Base-by-base conservation (phyloP, 169 alveolate species). In the Neospora caninum region DNA sequence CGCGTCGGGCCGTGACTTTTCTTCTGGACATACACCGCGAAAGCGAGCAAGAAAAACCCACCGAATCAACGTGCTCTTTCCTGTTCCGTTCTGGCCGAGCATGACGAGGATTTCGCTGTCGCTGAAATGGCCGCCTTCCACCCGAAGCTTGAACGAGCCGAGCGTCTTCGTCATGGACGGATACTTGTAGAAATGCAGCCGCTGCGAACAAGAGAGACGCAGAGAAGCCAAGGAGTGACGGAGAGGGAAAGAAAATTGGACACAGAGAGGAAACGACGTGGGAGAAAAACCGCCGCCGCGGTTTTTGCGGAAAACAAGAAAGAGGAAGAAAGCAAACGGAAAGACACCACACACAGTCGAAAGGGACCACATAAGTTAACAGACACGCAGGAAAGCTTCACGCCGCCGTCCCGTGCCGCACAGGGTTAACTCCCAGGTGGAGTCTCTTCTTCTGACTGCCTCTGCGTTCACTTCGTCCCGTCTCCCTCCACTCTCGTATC, bases 41-140 rank as follows among this genome's bases (percentile, higher is more conserved):
- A n/a, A n/a, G n/a, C n/a, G n/a, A n/a, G n/a, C n/a, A n/a, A n/a
- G n/a, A n/a, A 13, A 49, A 49, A 4, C 73, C 36, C 78, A 95
- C 96, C 98, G 97, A 87, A 99, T 99, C 97, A 99, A 98, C 0
- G 99, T 99, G n/a, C 99, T 98, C 96, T 99, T 99, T 29, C 99
- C 99, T 73, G 99, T 96, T 29, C 99, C 99, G 96, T 99, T 99
- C 96, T 99, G 99, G 13, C 99, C 99, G 41, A 99, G 97, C 97
- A 99, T 96, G n/a, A 99, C 99, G 84, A 99, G 96, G 91, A 99
- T 99, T 97, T 99, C 99, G 41, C 99, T 98, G 95, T 98, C 98
- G 88, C 97, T 95, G 96, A 99, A 99, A 45, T 96, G 95, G 34
- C 99, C 99, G 69, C 98, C 97, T 70, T 97, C 96, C 39, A 99